phyloP scores from a whole-genome alignment of 768 basidiomycete genomes.

The Boletellus ananiceps region DNA sequence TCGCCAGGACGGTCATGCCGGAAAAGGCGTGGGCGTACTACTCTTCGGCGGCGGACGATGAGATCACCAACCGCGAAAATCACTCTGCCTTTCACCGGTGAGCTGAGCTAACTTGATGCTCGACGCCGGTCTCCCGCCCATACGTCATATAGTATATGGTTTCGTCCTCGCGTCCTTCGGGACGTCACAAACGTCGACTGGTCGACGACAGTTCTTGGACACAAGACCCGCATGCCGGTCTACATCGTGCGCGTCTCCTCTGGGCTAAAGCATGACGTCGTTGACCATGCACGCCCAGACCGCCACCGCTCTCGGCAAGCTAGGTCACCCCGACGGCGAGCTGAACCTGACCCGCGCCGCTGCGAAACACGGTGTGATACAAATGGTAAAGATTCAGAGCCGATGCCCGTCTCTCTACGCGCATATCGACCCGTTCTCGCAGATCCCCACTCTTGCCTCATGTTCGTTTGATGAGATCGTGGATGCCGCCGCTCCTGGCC shows the following conservation, averaged over 20 bases:
- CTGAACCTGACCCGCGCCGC: slow-evolving; percentile 87
- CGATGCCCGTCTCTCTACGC: not conserved
- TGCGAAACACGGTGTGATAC: slow-evolving; percentile 69
- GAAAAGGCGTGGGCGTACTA: slow-evolving; percentile 96
- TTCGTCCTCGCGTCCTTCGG: slow-evolving; percentile 80
- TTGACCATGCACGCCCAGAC: slow-evolving; percentile 35
- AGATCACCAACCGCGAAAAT: slow-evolving; percentile 87
- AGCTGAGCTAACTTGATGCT: slow-evolving; percentile 19
- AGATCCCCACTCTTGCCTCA: slow-evolving; percentile 95
- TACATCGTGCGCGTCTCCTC: slow-evolving; percentile 56
- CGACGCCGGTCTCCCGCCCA: not conserved
- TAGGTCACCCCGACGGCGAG: slow-evolving; percentile 95
- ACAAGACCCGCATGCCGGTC: slow-evolving; percentile 67
- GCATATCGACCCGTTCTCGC: not conserved
- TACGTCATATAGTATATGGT: slow-evolving; percentile 63
- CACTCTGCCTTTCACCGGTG: slow-evolving; percentile 88
- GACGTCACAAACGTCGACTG: slow-evolving; percentile 85
- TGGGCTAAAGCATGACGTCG: not conserved
- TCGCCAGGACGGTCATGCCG: slow-evolving; percentile 76
- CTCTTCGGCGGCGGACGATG: slow-evolving; percentile 94
- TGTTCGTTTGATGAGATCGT: slow-evolving; percentile 96
- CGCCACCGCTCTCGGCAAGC: slow-evolving; percentile 89
- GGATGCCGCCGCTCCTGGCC: slow-evolving; percentile 75
- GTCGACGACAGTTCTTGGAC: slow-evolving; percentile 78
- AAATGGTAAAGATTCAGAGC: slow-evolving; percentile 47